Base-by-base conservation (phyloP, 2,329 filamentous ascomycete species). In the Venturia effusa region DNA sequence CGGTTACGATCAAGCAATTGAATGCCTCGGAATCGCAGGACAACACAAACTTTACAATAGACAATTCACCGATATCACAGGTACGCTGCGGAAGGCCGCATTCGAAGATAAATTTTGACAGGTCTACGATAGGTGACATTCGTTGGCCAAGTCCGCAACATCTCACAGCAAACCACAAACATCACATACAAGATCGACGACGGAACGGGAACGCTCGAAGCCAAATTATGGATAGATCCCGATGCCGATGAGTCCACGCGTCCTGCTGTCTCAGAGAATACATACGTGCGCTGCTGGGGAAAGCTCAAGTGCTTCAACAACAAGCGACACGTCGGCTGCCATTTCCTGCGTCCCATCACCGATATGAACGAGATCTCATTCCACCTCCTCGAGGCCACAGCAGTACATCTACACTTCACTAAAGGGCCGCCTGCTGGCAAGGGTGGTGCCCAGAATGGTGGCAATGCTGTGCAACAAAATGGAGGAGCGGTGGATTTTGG, bases 1-100 rank as follows among this genome's bases (percentile, higher is more conserved):
- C 94, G 0, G 89, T 97, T 59, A 99, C 94, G 13, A 90, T 97
- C 77, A 97, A 97, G 76, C 94, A 99, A 77, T 84, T 97, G 65
- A 80, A 92, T 72, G 90, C 95, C 67, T 90, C 91, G 67, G 83
- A 88, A 67, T 88, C 91, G 76, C 84, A 87, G 45, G 88, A 89
- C 73, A 85, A 86, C 1, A 85, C 86, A 64, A 87, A 91, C 41
- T 94, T 95, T 82, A 86, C 86, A 67, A 89, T 97, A 71, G 94
- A 97, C 77, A 88, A 86, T 68, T 77, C 81, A 59, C 83, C 88
- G 67, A 80, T 92, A 66, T 87, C 86, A 51, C 81, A 84, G 69
- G 80, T 82, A 74, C 48, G 4, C 22, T 51, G 22, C 45, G 17
- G 22, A 27, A n/a, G n/a, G n/a, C n/a, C n/a, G n/a, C n/a, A n/a